A percentile compares a stretch with the other conserved stretches of the same genome.
phyloP scores from a whole-genome alignment of 345 rosid genomes.

The Gynandropsis gynandra region DNA sequence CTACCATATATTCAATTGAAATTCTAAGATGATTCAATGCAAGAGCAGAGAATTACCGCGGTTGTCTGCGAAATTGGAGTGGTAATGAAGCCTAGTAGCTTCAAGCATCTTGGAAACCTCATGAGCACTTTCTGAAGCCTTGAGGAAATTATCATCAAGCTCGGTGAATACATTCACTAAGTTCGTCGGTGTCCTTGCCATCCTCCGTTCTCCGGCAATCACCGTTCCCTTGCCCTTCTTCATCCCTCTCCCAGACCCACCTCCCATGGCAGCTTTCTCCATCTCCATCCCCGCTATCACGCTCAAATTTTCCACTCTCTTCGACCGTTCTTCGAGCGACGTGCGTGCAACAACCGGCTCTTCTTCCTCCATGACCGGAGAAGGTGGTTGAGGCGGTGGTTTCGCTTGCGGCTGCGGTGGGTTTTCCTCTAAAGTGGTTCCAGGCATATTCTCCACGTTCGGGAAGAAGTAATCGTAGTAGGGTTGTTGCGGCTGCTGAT shows the following conservation, averaged over 20 bases:
- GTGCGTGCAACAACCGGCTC: slow-evolving; percentile 28
- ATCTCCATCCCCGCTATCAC: slow-evolving; percentile 17
- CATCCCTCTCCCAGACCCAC: slow-evolving; percentile 26
- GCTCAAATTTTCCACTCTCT: slow-evolving; percentile 27
- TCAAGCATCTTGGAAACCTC: slow-evolving; percentile 74
- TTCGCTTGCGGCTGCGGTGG: slow-evolving; percentile 35
- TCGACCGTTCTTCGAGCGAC: slow-evolving; percentile 32
- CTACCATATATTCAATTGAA: not conserved
- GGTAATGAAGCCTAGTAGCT: slow-evolving; percentile 72
- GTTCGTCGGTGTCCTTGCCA: slow-evolving; percentile 27
- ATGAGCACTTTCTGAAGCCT: slow-evolving; percentile 42
- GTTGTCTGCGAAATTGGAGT: slow-evolving; percentile 72
- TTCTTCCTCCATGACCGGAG: slow-evolving; percentile 21
- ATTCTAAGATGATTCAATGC: not conserved
- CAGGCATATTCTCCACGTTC: slow-evolving; percentile 41
- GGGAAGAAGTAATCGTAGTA: slow-evolving; percentile 44
- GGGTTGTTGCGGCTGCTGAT: slow-evolving; percentile 26
- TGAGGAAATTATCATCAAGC: slow-evolving; percentile 54
- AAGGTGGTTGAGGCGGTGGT: slow-evolving; percentile 27
- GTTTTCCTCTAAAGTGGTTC: slow-evolving; percentile 51
- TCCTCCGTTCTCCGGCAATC: slow-evolving; percentile 33
- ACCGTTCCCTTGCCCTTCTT: slow-evolving; percentile 37
- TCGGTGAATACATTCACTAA: slow-evolving; percentile 50
- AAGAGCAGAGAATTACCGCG: slow-evolving; percentile 39
- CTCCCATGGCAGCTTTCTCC: slow-evolving; percentile 26